Conservation (phyloP, 208 protist genomes). For the Trypanosoma conorhini region DNA sequence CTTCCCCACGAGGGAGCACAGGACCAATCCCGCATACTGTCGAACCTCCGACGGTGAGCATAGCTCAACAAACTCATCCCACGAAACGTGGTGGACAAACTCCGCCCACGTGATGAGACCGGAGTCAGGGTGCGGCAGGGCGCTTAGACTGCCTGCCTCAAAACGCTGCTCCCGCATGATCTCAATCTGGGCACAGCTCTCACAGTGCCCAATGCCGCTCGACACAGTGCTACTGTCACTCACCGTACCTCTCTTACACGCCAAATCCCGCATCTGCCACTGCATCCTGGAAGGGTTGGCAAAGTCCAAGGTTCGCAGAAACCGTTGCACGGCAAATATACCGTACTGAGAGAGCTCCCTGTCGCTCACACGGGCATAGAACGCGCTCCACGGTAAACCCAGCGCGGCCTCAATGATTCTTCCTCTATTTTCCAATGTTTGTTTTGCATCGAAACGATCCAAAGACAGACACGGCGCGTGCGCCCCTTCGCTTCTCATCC, state of each 20-base stretch:
- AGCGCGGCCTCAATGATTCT: conserved; percentile 18
- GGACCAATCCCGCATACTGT: conserved; percentile 37
- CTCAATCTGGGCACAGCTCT: conserved; percentile 63
- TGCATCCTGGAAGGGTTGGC: conserved; percentile 13
- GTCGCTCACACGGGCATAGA: conserved; percentile 28
- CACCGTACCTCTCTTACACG: not conserved
- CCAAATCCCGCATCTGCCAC: conserved; percentile 17
- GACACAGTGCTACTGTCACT: not conserved
- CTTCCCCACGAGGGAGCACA: conserved; percentile 34
- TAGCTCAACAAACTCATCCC: conserved; percentile 67
- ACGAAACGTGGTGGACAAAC: conserved; percentile 73
- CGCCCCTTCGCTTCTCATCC: not conserved
- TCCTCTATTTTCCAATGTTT: not conserved
- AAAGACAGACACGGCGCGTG: not conserved
- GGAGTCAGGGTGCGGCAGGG: conserved; percentile 62
- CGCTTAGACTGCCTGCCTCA: conserved; percentile 41
- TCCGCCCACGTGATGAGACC: conserved; percentile 69
- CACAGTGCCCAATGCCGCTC: conserved; percentile 26
- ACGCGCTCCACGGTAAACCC: conserved; percentile 22
- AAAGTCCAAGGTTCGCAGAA: conserved; percentile 25
- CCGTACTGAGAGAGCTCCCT: conserved; percentile 20
- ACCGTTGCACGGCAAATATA: conserved; percentile 24
- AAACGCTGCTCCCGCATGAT: conserved; percentile 38
- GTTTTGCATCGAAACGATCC: not conserved
- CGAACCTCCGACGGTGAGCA: conserved; percentile 57